These are phyloP conservation scores for Cryptosporidium parvum DNA, from an alignment of 169 alveolate species.

Conservation along the genomic window DNA sequence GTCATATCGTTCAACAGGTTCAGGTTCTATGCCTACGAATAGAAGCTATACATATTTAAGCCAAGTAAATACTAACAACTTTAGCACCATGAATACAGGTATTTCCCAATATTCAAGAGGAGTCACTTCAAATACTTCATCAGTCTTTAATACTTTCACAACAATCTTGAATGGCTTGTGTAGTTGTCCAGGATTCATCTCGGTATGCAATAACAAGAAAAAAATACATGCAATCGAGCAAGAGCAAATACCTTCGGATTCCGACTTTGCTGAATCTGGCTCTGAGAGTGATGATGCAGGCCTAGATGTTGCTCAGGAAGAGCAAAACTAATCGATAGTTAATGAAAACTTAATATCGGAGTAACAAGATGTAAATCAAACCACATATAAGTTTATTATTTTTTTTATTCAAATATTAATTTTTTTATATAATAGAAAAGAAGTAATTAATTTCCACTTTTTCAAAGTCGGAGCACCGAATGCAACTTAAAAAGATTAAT, in stretches of 20 bases:
- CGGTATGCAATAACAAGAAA: slow-evolving; percentile 41
- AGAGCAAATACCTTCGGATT: slow-evolving; percentile 62
- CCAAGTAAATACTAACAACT: background rate
- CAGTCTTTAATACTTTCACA: slow-evolving; percentile 13
- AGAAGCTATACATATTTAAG: slow-evolving; percentile 73
- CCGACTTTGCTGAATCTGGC: slow-evolving; percentile 74
- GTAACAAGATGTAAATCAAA: background rate
- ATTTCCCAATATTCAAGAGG: slow-evolving; percentile 22
- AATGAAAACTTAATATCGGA: background rate
- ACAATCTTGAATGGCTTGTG: slow-evolving; percentile 45
- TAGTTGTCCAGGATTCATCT: slow-evolving; percentile 73
- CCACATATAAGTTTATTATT: background rate
- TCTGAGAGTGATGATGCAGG: slow-evolving; percentile 60
- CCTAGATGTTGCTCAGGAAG: slow-evolving; percentile 60
- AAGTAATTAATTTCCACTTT: background rate
- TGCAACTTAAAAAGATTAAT: background rate
- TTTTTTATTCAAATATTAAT: background rate
- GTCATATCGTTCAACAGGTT: slow-evolving; percentile 28
- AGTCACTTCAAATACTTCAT: background rate
- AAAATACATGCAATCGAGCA: slow-evolving; percentile 60
- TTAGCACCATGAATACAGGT: background rate
- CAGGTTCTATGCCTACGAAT: slow-evolving; percentile 21
- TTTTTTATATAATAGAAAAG: background rate
- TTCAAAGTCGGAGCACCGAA: background rate
- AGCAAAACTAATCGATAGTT: slow-evolving; percentile 7